Evolutionary conservation across 2,329 filamentous ascomycete species (phyloP), one percentile per base, ranked within the genome.

Genomic region (Botrytis paeoniae): DNA sequence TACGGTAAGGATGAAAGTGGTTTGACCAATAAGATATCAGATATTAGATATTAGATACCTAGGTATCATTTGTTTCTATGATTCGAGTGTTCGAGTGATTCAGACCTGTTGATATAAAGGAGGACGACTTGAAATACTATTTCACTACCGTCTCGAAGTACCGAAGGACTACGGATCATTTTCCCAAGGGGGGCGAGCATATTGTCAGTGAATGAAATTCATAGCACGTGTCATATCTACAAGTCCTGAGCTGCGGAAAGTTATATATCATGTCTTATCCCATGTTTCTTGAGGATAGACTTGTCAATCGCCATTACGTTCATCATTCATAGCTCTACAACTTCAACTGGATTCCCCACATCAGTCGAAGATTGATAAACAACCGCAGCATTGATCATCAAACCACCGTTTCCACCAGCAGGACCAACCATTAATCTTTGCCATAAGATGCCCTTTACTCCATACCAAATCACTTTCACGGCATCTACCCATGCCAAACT

Each of bases 331-430:
- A 81, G 43, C 22, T 80, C 78, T 43, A 80, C 77, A 70, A 81
- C 64, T 69, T 80, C 74, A 22, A 75, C 75, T n/a, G 73, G 69
- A 76, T 88, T 88, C 22, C 84, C 83, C 60, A 88, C 78, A 74
- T 83, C 81, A 1, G 85, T 85, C 54, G 82, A 86, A 69, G 82
- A 85, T 64, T 84, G 82, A 71, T 83, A 83, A 76, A 86, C 86
- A 78, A 88, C 80, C 18, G 88, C 86, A 22, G 89, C 89, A 81
- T 92, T 92, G 4, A 92, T 85, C 84, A 91, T 84, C 76, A 85
- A 82, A 76, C 82, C 88, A 75, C 83, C 84, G 74, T 73, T 82
- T 79, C 54, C 82, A 83, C 77, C 86, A 82, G 1, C 86, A 85
- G 75, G 87, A 84, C 88, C 88, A 45, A 81, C 77, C 80, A 81